Conservation (phyloP, 768 basidiomycete genomes). For the Kwoniella heveanensis region DNA sequence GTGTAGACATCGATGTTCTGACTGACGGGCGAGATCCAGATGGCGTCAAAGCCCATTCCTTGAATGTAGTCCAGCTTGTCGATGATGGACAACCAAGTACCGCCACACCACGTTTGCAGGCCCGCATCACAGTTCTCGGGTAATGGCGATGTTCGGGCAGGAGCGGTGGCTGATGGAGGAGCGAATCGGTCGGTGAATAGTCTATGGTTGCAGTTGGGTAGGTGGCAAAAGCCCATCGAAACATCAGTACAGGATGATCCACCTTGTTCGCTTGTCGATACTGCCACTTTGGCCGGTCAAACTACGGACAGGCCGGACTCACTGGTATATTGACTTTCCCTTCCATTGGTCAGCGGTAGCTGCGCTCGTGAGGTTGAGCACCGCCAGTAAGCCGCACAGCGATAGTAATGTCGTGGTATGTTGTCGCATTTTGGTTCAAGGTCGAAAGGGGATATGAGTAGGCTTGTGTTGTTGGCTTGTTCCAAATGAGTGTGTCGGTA, state of each 20-base stretch:
- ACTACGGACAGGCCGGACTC: slow-evolving; percentile 13
- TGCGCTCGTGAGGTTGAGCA: slow-evolving; percentile 20
- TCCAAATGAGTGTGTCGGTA: not conserved
- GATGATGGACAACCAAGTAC: slow-evolving; percentile 72
- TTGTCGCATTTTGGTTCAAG: slow-evolving; percentile 23
- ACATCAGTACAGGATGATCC: too few relatives aligned
- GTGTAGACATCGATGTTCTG: slow-evolving; percentile 67
- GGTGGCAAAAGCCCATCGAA: not conserved
- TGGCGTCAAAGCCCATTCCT: slow-evolving; percentile 68
- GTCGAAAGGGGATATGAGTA: too few relatives aligned
- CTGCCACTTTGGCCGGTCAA: too few relatives aligned
- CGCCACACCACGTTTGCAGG: slow-evolving; percentile 75
- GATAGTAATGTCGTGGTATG: slow-evolving; percentile 10
- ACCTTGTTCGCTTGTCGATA: too few relatives aligned
- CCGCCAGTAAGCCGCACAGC: slow-evolving; percentile 18
- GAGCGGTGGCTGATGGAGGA: slow-evolving; percentile 62
- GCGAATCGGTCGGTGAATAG: slow-evolving; percentile 78
- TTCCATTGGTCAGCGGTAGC: slow-evolving; percentile 58
- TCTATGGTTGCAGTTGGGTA: slow-evolving; percentile 23
- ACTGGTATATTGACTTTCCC: slow-evolving; percentile 79
- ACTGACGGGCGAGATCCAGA: slow-evolving; percentile 52
- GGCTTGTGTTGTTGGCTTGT: too few relatives aligned
- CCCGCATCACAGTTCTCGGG: slow-evolving; percentile 62
- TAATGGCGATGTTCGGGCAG: slow-evolving; percentile 53
- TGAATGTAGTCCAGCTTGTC: slow-evolving; percentile 83